phyloP scores from a whole-genome alignment of 768 basidiomycete genomes.

The Neoboletus subvelutipes region DNA sequence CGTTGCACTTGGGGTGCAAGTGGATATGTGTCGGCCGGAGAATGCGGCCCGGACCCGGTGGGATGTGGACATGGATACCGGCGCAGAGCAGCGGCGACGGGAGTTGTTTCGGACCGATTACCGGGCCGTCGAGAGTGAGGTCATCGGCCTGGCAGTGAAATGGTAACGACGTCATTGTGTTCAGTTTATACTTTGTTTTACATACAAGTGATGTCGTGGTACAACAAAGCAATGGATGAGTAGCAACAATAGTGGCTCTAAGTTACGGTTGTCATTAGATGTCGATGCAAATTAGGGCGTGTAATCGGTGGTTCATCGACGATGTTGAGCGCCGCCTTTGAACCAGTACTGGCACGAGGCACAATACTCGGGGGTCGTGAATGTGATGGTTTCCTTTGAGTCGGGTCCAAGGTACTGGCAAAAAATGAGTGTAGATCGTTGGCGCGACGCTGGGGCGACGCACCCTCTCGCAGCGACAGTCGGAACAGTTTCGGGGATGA shows the following conservation, averaged over 20 bases:
- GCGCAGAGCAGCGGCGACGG: conserved; percentile 44
- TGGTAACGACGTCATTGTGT: conserved; percentile 46
- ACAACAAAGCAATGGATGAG: conserved; percentile 23
- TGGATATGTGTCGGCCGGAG: conserved; percentile 40
- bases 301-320: conserved; percentile 26
- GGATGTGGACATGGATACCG: conserved; percentile 40
- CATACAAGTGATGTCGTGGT: conserved; percentile 14
- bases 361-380: conserved; percentile 53
- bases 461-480: conserved; percentile 47
- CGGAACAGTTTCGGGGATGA: conserved; percentile 42
- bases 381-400: conserved; percentile 56
- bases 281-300: conserved; percentile 9
- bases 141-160: conserved; percentile 72
- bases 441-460: conserved; percentile 14
- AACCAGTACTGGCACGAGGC: conserved; percentile 60
- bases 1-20: conserved; percentile 39
- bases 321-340: conserved; percentile 43
- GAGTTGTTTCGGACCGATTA: conserved; percentile 74
- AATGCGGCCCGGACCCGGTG: conserved; percentile 34
- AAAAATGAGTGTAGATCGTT: conserved; percentile 2
- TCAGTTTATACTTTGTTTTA: conserved; percentile 7
- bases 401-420: conserved; percentile 68
- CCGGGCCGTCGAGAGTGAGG: conserved; percentile 82
- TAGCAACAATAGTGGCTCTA: conserved; percentile 31
- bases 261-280: conserved; percentile 28